A percentile compares a stretch with the other conserved stretches of the same genome.
phyloP scores from a whole-genome alignment of 331 rosid genomes.

The Malus hybrid region DNA sequence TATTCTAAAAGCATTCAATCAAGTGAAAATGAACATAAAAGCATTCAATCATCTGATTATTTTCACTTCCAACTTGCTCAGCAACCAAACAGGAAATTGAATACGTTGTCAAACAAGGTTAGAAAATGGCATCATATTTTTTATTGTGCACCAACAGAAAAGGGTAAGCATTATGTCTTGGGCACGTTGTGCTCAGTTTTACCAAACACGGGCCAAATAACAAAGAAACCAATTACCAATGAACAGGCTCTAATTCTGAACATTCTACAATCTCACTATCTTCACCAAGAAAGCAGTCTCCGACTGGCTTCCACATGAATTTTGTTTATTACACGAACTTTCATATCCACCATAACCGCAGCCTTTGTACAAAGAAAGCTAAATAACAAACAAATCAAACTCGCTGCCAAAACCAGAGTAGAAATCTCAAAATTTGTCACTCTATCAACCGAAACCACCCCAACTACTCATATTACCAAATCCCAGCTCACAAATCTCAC shows the following conservation, averaged over 20 bases:
- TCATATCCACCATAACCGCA: conserved; percentile 64
- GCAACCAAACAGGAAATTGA: too few relatives aligned
- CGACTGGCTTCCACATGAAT: conserved; percentile 37
- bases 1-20: too few relatives aligned
- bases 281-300: conserved; percentile 34
- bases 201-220: conserved; percentile 43
- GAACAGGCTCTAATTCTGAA: conserved; percentile 40
- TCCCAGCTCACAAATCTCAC: conserved; percentile 39
- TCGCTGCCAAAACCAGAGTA: conserved; percentile 17
- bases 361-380: conserved; percentile 13
- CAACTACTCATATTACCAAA: conserved; percentile 19
- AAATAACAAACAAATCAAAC: conserved; percentile 20
- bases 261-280: conserved; percentile 41
- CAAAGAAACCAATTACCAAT: conserved; percentile 35
- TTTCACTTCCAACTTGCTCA: too few relatives aligned
- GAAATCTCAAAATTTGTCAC: conserved; percentile 21
- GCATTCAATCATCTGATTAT: too few relatives aligned
- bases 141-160: conserved; percentile 41
- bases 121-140: too few relatives aligned
- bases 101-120: too few relatives aligned
- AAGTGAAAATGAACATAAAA: too few relatives aligned
- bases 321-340: conserved; percentile 33
- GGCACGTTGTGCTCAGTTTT: conserved; percentile 38
- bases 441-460: conserved; percentile 13
- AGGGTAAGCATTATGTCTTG: conserved; percentile 27